Percentiles rank a stretch among this genome's conserved stretches.
These are phyloP conservation scores for Teunomyces barrocoloradensis DNA, from an alignment of 805 yeast genomes.

Conservation along the genomic window DNA sequence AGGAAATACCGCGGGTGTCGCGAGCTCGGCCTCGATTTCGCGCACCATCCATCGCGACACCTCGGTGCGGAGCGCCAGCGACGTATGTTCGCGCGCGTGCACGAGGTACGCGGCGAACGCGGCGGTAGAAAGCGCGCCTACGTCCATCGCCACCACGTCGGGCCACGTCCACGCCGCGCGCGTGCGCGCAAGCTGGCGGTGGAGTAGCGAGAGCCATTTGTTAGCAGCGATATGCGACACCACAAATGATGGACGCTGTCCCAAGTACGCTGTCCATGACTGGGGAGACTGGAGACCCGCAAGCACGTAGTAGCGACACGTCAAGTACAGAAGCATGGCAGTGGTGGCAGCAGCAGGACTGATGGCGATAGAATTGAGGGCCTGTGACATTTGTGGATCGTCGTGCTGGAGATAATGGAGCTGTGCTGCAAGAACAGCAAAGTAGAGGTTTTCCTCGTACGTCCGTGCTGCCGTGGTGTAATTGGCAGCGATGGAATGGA, in stretches of 20 bases:
- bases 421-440: slow-evolving; percentile 32
- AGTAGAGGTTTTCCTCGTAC: slow-evolving; percentile 32
- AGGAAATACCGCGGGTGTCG: slow-evolving; percentile 40
- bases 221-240: slow-evolving; percentile 34
- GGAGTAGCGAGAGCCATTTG: slow-evolving; percentile 33
- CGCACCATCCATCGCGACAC: slow-evolving; percentile 1
- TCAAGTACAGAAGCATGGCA: slow-evolving; percentile 25
- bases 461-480: slow-evolving; percentile 20
- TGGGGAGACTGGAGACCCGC: slow-evolving; percentile 16
- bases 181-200: slow-evolving; percentile 14
- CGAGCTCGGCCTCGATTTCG: slow-evolving; percentile 9
- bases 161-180: slow-evolving; percentile 8
- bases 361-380: slow-evolving; percentile 10
- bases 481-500: slow-evolving; percentile 23
- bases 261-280: background rate
- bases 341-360: slow-evolving; percentile 6
- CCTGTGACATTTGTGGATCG: slow-evolving; percentile 17
- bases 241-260: slow-evolving; percentile 10
- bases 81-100: background rate
- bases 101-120: background rate
- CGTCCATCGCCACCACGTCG: background rate
- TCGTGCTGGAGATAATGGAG: slow-evolving; percentile 29
- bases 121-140: background rate
- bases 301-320: slow-evolving; percentile 32
- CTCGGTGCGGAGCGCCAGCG: slow-evolving; percentile 1